Base-by-base conservation (phyloP, 2,329 filamentous ascomycete species). In the Metarhizium rileyi region DNA sequence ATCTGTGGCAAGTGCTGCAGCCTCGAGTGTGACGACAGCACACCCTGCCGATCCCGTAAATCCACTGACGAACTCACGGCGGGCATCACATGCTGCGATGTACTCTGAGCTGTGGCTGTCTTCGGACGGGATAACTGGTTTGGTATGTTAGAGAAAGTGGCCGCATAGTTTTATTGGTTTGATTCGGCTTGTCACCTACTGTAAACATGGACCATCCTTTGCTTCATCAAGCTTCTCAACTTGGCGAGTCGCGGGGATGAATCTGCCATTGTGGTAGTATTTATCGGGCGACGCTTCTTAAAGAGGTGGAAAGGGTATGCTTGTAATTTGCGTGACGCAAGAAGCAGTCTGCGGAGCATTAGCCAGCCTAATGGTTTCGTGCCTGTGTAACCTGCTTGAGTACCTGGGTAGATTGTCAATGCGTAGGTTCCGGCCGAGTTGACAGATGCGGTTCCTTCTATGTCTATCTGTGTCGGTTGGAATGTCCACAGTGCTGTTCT, bases 101-200 rank as follows among this genome's bases (percentile, higher is more conserved):
- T 98, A 98, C 72, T 98, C 93, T 57, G 91, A 97, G 58, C 91
- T 88, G 66, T 98, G 93, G 64, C 88, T 91, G 66, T 98, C 93
- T 78, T 97, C 93, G 30, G 91, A 96, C 1, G 93, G 93, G 6
- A 97, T 80, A 63, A 98, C 91, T 97, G 64, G 9, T 10, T 33
- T 16, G 14, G 26, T 9, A 20, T 5, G 40, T 44, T 49, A 48
- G 47, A 30, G 36, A 45, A 48, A 23, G 38, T 9, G n/a, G 28
- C 28, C 16, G 9, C 8, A 38, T n/a, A 23, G 25, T 7, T 25
- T 14, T 12, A 25, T 10, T 23, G 5, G 22, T 26, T 23, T 26
- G 22, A 20, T 8, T 20, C 35, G 9, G 35, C 5, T 20, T 38
- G 16, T 20, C 5, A 43, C 73, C 66, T 83, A 96, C 91, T 85